phyloP scores from a whole-genome alignment of 2,329 filamentous ascomycete genomes.

The Alternaria dauci region DNA sequence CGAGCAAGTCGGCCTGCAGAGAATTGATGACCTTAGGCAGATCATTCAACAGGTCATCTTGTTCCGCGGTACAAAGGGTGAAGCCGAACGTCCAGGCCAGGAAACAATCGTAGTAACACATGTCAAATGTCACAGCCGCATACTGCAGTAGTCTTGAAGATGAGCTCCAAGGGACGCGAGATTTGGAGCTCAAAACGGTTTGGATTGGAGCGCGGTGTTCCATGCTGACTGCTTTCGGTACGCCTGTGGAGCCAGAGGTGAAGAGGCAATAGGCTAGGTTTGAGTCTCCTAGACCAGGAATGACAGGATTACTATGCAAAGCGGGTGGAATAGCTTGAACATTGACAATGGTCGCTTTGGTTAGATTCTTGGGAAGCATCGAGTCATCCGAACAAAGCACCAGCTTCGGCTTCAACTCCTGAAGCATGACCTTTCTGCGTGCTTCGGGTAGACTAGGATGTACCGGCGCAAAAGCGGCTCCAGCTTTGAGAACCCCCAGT shows the following conservation, averaged over 20 bases:
- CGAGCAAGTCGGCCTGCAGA: constrained; percentile 50
- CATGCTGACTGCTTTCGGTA: constrained; percentile 55
- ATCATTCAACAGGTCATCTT: constrained; percentile 50
- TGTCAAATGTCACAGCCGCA: constrained; percentile 55
- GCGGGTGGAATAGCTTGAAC: constrained; percentile 19
- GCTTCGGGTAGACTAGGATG: constrained; percentile 48
- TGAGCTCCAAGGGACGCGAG: constrained; percentile 51
- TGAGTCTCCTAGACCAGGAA: constrained; percentile 33
- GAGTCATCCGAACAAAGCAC: constrained; percentile 30
- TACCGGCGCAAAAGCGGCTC: constrained; percentile 50
- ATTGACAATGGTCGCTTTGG: constrained; percentile 24
- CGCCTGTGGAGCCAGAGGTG: constrained; percentile 56
- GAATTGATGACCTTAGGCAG: constrained; percentile 46
- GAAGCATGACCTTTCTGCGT: constrained; percentile 47
- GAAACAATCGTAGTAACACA: constrained; percentile 60
- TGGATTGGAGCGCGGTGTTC: constrained; percentile 54
- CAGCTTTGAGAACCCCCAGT: constrained; percentile 53
- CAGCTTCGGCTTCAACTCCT: constrained; percentile 43
- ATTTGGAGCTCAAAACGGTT: constrained; percentile 51
- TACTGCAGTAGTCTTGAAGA: constrained; percentile 54
- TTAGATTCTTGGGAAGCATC: not conserved
- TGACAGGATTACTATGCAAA: constrained; percentile 32
- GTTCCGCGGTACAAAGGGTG: constrained; percentile 53
- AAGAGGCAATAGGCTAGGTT: constrained; percentile 55
- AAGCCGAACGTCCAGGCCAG: constrained; percentile 56